Conservation (phyloP, 805 yeast species). For the Suhomyces canberraensis region DNA sequence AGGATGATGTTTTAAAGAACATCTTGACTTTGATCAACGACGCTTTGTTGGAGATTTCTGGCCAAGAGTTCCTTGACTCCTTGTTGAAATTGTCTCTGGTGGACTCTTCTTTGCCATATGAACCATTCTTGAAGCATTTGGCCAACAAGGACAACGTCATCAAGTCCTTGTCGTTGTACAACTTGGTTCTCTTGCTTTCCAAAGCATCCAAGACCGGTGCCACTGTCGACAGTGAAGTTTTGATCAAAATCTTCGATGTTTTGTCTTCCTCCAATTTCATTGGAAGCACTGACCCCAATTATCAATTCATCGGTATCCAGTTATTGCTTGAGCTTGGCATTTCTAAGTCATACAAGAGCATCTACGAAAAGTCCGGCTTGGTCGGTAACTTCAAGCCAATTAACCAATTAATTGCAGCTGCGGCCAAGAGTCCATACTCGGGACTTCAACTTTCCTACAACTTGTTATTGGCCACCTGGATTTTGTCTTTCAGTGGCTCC, state of each 20-base stretch:
- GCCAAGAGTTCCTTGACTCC: slow-evolving; percentile 31
- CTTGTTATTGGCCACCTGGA: slow-evolving; percentile 76
- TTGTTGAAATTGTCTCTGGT: slow-evolving; percentile 41
- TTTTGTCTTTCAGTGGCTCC: slow-evolving; percentile 67
- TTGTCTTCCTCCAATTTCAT: slow-evolving; percentile 29
- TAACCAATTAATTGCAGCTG: slow-evolving; percentile 24
- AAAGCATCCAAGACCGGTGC: slow-evolving; percentile 15
- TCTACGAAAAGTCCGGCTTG: slow-evolving; percentile 41
- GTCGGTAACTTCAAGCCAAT: slow-evolving; percentile 32
- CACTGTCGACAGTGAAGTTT: slow-evolving; percentile 34
- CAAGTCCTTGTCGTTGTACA: slow-evolving; percentile 52
- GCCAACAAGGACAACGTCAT: slow-evolving; percentile 55
- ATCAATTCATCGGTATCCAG: slow-evolving; percentile 61
- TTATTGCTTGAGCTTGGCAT: slow-evolving; percentile 59
- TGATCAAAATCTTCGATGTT: slow-evolving; percentile 37
- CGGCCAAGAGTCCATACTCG: slow-evolving; percentile 35
- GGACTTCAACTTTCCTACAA: slow-evolving; percentile 84
- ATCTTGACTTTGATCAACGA: slow-evolving; percentile 62
- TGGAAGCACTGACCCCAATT: slow-evolving; percentile 38
- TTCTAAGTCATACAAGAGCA: slow-evolving; percentile 48
- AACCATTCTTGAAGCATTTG: slow-evolving; percentile 51
- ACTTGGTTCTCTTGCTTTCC: slow-evolving; percentile 48
- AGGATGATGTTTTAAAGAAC: slow-evolving; percentile 67
- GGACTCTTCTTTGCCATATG: slow-evolving; percentile 49
- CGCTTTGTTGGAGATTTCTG: slow-evolving; percentile 40